These are phyloP conservation scores for Galerina marginata DNA, from an alignment of 768 basidiomycete genomes.

Conservation along the genomic window DNA sequence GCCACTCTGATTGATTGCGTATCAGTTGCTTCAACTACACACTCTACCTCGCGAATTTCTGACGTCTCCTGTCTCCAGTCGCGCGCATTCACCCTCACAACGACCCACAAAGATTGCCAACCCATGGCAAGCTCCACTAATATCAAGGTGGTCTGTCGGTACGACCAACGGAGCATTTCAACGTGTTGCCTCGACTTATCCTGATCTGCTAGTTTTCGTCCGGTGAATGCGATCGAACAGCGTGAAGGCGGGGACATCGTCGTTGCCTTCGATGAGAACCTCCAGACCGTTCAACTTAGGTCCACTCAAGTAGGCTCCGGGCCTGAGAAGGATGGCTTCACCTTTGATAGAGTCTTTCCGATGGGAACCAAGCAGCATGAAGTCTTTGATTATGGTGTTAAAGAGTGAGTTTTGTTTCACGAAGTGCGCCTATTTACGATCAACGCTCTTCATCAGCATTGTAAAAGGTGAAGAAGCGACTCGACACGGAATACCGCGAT, in stretches of 20 bases:
- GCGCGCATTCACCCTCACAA: constrained; percentile 2
- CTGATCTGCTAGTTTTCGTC: constrained; percentile 77
- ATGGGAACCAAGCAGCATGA: constrained; percentile 90
- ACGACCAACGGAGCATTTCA: constrained; percentile 34
- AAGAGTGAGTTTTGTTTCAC: constrained; percentile 70
- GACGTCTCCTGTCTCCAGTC: not conserved
- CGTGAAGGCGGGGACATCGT: constrained; percentile 90
- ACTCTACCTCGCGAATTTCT: constrained; percentile 4
- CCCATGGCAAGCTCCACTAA: constrained; percentile 79
- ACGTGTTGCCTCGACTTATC: constrained; percentile 7
- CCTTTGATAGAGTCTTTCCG: constrained; percentile 95
- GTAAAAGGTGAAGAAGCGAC: constrained; percentile 70
- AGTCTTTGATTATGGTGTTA: constrained; percentile 98
- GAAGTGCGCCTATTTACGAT: constrained; percentile 17
- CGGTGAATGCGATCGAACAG: constrained; percentile 88
- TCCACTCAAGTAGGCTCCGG: constrained; percentile 72
- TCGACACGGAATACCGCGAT: not conserved
- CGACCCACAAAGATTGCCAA: constrained; percentile 23
- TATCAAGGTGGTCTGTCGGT: constrained; percentile 99
- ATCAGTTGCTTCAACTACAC: constrained; percentile 1
- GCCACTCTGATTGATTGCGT: constrained; percentile 14
- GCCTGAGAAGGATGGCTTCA: constrained; percentile 96
- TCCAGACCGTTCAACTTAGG: constrained; percentile 83
- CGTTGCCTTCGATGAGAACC: constrained; percentile 85
- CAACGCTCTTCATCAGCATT: constrained; percentile 57